Evolutionary conservation across 768 basidiomycete genomes (phyloP).

Genomic region (Boletus subcaerulescens): DNA sequence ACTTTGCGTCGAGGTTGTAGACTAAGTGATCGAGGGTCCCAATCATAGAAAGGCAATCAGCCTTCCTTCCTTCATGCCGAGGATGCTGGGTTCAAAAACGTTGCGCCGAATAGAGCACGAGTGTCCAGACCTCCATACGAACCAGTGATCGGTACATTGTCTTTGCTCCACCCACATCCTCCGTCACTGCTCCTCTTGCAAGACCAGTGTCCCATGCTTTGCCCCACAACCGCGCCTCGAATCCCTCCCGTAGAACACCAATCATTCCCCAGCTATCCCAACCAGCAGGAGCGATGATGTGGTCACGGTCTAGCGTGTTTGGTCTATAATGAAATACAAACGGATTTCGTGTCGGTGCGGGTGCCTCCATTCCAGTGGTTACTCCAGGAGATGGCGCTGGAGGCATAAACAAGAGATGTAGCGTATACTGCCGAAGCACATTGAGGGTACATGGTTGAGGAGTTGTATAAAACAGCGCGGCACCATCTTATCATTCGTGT

Average conservation of each 20-base stretch:
- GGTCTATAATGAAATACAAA: slow-evolving; percentile 88
- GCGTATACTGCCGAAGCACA: slow-evolving; percentile 75
- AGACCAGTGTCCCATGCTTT: slow-evolving; percentile 79
- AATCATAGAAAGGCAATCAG: too few species aligned
- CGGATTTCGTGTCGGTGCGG: slow-evolving; percentile 62
- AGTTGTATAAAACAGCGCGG: slow-evolving; percentile 88
- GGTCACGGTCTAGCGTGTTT: slow-evolving; percentile 91
- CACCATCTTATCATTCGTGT: slow-evolving; percentile 66
- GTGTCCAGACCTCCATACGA: too few species aligned
- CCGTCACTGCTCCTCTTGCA: slow-evolving; percentile 40
- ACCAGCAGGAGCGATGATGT: slow-evolving; percentile 87
- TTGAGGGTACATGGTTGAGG: slow-evolving; percentile 72
- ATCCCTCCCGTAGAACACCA: slow-evolving; percentile 82
- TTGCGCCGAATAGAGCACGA: too few species aligned
- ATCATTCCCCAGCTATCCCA: slow-evolving; percentile 99
- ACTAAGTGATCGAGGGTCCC: too few species aligned
- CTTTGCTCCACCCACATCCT: slow-evolving; percentile 53
- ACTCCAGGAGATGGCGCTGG: slow-evolving; percentile 54
- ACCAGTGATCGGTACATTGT: slow-evolving; percentile 70
- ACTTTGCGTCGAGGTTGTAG: too few species aligned
- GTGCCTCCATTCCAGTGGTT: slow-evolving; percentile 31
- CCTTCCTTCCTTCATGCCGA: too few species aligned
- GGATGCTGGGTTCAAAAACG: too few species aligned
- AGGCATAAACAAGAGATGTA: slow-evolving; percentile 63
- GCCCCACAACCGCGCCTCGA: slow-evolving; percentile 78